These are phyloP conservation scores for Euphorbia pulcherrima DNA, from an alignment of 345 rosid species.

Conservation along the genomic window DNA sequence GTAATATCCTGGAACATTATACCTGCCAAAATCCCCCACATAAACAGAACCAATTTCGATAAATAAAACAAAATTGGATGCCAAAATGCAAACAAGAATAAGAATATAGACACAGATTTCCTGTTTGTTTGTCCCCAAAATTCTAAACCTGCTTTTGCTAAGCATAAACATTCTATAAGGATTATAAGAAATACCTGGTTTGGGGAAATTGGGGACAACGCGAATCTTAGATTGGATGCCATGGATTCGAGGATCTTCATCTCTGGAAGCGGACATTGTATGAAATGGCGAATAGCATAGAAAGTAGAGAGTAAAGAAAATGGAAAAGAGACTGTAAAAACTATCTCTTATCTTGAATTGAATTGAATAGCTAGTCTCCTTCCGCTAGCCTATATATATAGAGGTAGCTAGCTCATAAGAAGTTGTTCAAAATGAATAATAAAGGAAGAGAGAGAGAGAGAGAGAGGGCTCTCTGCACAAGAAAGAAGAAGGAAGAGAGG, in stretches of 20 bases:
- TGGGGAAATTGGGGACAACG: conserved; percentile 28
- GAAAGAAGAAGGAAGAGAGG: conserved; percentile 2
- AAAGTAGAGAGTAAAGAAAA: background rate
- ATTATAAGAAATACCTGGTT: no score
- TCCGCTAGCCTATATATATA: background rate
- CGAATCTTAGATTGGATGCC: conserved; percentile 29
- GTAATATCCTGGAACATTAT: conserved; percentile 98
- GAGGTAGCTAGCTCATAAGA: background rate
- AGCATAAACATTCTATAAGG: background rate
- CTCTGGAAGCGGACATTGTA: conserved; percentile 62
- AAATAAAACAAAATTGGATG: background rate
- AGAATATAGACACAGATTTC: background rate
- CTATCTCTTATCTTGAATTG: background rate
- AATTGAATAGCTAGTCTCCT: no score
- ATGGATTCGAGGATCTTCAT: conserved; percentile 41
- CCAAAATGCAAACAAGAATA: background rate
- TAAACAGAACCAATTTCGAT: background rate
- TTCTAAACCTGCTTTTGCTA: background rate
- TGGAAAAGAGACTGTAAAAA: background rate
- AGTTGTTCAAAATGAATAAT: background rate
- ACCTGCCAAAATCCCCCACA: conserved; percentile 43
- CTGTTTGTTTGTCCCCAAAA: background rate
- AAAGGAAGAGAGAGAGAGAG: background rate
- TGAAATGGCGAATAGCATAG: background rate
- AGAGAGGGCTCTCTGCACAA: conserved; percentile 32